Evolutionary conservation across 140 eudicot genomes (phyloP), one percentile per base, ranked within the genome.

Genomic region (Eryngium alpinum): DNA sequence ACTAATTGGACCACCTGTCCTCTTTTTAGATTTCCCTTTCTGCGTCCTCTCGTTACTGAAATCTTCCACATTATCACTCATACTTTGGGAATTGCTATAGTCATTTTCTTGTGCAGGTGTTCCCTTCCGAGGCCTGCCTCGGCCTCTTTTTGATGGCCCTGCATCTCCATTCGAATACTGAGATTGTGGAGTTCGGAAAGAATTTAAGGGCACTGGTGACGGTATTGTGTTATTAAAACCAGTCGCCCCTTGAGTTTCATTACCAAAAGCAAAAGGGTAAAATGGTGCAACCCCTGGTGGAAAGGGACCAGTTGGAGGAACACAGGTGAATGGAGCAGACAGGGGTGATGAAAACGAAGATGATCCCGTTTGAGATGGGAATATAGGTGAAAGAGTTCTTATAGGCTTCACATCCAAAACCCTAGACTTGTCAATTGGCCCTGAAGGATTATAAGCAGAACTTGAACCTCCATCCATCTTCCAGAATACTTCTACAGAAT

Each of bases 241-340:
- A 27, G 56, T 82, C 50, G 87, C 24, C 75, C 50, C 78, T 52
- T 60, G 89, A 32, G 94, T 81, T 44, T 81, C 91, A 22, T 57
- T 86, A 32, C 94, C 76, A 49, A 72, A 82, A 71, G 83, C 33
- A 79, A 92, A 89, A 0, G 97, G 94, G 83, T 88, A 90, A 86
- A 94, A 90, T 3, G 96, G 96, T 6, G 92, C 79, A n/a, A 88
- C 89, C 19, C 98, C 98, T 28, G 98, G 83, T 0, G 94, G 97
- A 38, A 94, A 94, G 12, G 97, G 91, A 63, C 97, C 96, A 3
- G 82, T 76, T 16, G 98, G 98, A 38, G 92, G 82, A 22, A 87
- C 91, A 75, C 91, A 90, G 3, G 90, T 87, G 84, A 93, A 93
- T 5, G 92, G 92, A 31, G 89, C 70, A 72, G 91, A 77, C 38